Percentiles rank a stretch among this genome's conserved stretches.
Evolutionary conservation across 2,329 filamentous ascomycete genomes (phyloP).

Genomic region (Colletotrichum costaricense): DNA sequence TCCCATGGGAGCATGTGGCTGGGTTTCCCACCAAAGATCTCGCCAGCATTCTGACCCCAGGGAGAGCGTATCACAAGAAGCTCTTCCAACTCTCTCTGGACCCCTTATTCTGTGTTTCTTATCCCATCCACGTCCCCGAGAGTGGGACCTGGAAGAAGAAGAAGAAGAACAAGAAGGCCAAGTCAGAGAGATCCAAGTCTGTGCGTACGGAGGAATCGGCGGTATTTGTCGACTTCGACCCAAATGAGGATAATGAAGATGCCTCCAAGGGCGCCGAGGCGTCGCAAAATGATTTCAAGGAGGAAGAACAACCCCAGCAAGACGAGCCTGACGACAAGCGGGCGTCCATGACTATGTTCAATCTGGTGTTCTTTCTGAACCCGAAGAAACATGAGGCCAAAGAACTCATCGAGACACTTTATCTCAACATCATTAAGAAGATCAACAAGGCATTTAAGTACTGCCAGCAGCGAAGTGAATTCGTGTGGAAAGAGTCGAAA

Average conservation of each 20-base stretch:
- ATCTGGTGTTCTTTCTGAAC: slow-evolving; percentile 91
- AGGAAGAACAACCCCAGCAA: slow-evolving; percentile 47
- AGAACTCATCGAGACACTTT: slow-evolving; percentile 79
- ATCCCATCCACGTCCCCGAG: slow-evolving; percentile 84
- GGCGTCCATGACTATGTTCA: slow-evolving; percentile 94
- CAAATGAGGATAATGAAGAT: slow-evolving; percentile 41
- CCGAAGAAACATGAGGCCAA: slow-evolving; percentile 83
- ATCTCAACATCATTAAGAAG: slow-evolving; percentile 90
- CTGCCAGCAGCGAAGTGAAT: slow-evolving; percentile 89
- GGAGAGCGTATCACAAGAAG: slow-evolving; percentile 80
- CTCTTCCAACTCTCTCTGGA: slow-evolving; percentile 86
- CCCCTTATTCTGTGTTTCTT: slow-evolving; percentile 82
- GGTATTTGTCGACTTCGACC: slow-evolving; percentile 39
- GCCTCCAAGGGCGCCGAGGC: slow-evolving; percentile 44
- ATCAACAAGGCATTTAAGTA: slow-evolving; percentile 93
- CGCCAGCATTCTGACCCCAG: slow-evolving; percentile 82
- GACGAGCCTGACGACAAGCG: slow-evolving; percentile 70
- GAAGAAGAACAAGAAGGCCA: slow-evolving; percentile 57
- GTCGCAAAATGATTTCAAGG: slow-evolving; percentile 38
- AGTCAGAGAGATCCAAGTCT: slow-evolving; percentile 40
- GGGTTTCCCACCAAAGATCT: slow-evolving; percentile 82
- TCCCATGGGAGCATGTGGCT: slow-evolving; percentile 78
- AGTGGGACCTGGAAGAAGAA: slow-evolving; percentile 82
- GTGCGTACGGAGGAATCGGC: slow-evolving; percentile 42
- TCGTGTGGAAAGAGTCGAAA: slow-evolving; percentile 92